These are phyloP conservation scores for Fraxinus sp. DNA, from an alignment of 305 asterid species.

Conservation along the genomic window DNA sequence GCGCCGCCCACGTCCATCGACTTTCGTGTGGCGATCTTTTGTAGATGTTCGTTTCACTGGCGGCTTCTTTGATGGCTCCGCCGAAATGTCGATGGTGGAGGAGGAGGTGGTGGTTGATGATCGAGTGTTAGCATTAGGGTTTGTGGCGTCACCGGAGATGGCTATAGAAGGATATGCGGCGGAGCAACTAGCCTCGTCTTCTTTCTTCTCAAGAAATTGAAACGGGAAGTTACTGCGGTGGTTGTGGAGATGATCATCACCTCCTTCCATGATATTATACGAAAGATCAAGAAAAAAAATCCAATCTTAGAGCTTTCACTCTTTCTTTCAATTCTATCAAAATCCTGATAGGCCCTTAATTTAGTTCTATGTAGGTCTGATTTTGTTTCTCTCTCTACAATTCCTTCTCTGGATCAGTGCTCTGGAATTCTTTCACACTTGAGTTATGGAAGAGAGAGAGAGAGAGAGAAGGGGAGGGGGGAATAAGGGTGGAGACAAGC, in stretches of 20 bases:
- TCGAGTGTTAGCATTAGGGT: constrained; percentile 34
- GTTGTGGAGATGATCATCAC: constrained; percentile 35
- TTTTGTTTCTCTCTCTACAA: background rate
- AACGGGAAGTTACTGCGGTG: constrained; percentile 43
- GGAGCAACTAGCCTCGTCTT: constrained; percentile 38
- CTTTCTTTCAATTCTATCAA: constrained; percentile 7
- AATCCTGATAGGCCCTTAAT: constrained; percentile 9
- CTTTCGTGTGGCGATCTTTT: constrained; percentile 80
- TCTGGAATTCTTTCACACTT: constrained; percentile 39
- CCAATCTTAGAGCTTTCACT: constrained; percentile 17
- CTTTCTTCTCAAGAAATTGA: constrained; percentile 51
- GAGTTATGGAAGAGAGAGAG: constrained; percentile 38
- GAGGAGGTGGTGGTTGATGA: constrained; percentile 28
- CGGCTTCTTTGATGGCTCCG: constrained; percentile 61
- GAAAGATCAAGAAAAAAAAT: constrained; percentile 11
- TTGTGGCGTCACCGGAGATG: constrained; percentile 38
- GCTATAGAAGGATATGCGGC: constrained; percentile 47
- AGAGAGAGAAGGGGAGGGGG: constrained; percentile 32
- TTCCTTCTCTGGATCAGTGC: constrained; percentile 21
- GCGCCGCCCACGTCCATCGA: constrained; percentile 85
- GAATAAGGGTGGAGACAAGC: constrained; percentile 45
- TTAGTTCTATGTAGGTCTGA: constrained; percentile 23
- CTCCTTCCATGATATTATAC: constrained; percentile 51
- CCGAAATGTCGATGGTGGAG: constrained; percentile 39
- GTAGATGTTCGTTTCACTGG: constrained; percentile 67